A percentile compares a stretch with the other conserved stretches of the same genome.
Evolutionary conservation across 305 asterid species (phyloP).

Genomic region (Plantago lanceolata): DNA sequence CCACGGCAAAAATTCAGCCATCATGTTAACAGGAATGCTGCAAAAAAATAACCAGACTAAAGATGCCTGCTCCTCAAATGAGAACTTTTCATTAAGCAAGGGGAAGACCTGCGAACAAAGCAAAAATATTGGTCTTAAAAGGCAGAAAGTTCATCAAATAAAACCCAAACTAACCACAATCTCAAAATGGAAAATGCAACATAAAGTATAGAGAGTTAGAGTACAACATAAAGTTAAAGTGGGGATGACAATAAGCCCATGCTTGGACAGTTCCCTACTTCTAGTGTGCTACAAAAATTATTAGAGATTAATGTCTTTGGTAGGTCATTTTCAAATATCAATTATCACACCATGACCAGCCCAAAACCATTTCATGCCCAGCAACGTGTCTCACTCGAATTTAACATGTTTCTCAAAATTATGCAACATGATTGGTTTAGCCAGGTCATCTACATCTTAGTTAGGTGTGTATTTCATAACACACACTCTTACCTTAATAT

Average conservation of each 20-base stretch:
- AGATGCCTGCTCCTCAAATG: constrained; percentile 95
- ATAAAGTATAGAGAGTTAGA: not conserved
- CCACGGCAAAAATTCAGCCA: constrained; percentile 99
- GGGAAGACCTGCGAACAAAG: constrained; percentile 67
- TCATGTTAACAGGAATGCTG: constrained; percentile 96
- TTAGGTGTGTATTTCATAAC: too few relatives aligned
- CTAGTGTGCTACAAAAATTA: not conserved
- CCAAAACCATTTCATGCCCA: too few relatives aligned
- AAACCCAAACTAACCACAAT: not conserved
- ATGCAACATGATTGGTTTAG: too few relatives aligned
- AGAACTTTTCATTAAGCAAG: constrained; percentile 76
- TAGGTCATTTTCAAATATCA: not conserved
- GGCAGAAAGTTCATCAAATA: constrained; percentile 11
- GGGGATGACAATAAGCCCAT: not conserved
- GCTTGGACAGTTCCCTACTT: not conserved
- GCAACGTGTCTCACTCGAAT: too few relatives aligned
- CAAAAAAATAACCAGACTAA: constrained; percentile 98
- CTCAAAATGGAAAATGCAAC: not conserved
- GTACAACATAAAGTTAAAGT: not conserved
- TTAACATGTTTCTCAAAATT: too few relatives aligned
- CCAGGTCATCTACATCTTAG: too few relatives aligned
- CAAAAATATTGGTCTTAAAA: constrained; percentile 16
- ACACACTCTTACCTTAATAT: too few relatives aligned
- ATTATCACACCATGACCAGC: too few relatives aligned
- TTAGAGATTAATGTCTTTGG: not conserved